Evolutionary conservation across 108 stramenopile genomes (phyloP), one percentile per base, ranked within the genome.

Genomic region (Nitzschia sp.): DNA sequence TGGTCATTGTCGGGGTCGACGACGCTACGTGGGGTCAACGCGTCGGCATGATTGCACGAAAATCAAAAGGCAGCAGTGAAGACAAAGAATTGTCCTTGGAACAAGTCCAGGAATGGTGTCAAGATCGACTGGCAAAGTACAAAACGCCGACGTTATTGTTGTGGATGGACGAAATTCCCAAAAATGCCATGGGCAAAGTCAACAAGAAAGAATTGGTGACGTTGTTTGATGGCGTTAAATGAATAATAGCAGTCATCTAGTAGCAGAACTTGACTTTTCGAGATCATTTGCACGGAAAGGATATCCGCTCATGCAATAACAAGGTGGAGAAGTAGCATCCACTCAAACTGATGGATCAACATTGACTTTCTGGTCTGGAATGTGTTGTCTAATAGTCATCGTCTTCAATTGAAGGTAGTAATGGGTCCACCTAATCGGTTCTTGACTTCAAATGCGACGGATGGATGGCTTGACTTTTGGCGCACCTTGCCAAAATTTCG

Each of bases 121-220:
- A 57, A 59, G 54, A 61, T 13, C 32, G 69, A 13, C 45, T 88
- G 47, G 80, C 79, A 17, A 33, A 54, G 29, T 78, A 85, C 75
- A 83, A 83, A 55, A 60, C 63, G 1, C 87, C 87, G 4, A 38
- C 60, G 13, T 42, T 55, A 35, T 47, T 81, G 23, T 25, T 77
- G 34, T 53, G 82, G 48, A 32, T 84, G 0, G 78, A 75, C 45
- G 78, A 72, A 51, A 84, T 86, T 27, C 82, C 85, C 24, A 80
- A 82, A 36, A 89, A 89, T 62, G 84, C 84, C 6, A 89, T 89
- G 88, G 88, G 88, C 4, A 89, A 89, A 64, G 77, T 88, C 42
- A 81, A 82, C 73, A 89, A 89, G 70, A 89, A 86, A 69, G 61
- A 81, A 57, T 54, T 89, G 24, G 72, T 77, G 17, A 35, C 68